phyloP scores from a whole-genome alignment of 1,139 yeast species.

The Yamadazyma atmosphaerica region DNA sequence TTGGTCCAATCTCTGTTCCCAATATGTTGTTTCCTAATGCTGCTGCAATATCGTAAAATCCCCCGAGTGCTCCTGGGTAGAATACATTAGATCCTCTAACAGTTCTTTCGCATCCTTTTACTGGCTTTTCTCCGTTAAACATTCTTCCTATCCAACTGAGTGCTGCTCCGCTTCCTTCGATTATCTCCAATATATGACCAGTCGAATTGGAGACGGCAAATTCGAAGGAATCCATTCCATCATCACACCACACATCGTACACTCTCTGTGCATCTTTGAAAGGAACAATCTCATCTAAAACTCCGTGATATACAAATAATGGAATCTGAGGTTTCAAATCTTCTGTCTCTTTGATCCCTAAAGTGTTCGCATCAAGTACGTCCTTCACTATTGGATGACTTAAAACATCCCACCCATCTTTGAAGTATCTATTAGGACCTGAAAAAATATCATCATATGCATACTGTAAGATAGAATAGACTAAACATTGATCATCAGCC shows the following conservation, averaged over 20 bases:
- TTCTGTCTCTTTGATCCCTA: slow-evolving; percentile 14
- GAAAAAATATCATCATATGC: slow-evolving; percentile 16
- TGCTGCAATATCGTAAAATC: slow-evolving; percentile 6
- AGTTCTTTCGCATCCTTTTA: slow-evolving; percentile 27
- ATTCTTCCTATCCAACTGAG: slow-evolving; percentile 24
- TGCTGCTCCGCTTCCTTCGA: slow-evolving; percentile 31
- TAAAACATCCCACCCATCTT: slow-evolving; percentile 17
- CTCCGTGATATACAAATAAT: slow-evolving; percentile 34
- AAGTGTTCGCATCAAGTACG: slow-evolving; percentile 20
- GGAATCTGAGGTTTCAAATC: slow-evolving; percentile 29
- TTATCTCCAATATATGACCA: slow-evolving; percentile 27
- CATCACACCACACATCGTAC: slow-evolving; percentile 31
- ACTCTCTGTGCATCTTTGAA: slow-evolving; percentile 23
- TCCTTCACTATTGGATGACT: slow-evolving; percentile 8
- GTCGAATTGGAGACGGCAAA: slow-evolving; percentile 24
- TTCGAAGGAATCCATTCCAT: slow-evolving; percentile 29
- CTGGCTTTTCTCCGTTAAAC: slow-evolving; percentile 22
- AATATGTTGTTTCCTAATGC: slow-evolving; percentile 10
- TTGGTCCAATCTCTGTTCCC: slow-evolving; percentile 14
- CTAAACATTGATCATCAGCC: slow-evolving; percentile 16
- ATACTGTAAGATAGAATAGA: slow-evolving; percentile 10
- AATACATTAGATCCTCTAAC: slow-evolving; percentile 22
- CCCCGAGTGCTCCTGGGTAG: slow-evolving; percentile 22
- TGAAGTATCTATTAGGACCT: slow-evolving; percentile 17
- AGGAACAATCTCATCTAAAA: slow-evolving; percentile 31